These are phyloP conservation scores for Dillenia suffruticosa DNA, from an alignment of 164 flowering plant genomes.

Conservation along the genomic window DNA sequence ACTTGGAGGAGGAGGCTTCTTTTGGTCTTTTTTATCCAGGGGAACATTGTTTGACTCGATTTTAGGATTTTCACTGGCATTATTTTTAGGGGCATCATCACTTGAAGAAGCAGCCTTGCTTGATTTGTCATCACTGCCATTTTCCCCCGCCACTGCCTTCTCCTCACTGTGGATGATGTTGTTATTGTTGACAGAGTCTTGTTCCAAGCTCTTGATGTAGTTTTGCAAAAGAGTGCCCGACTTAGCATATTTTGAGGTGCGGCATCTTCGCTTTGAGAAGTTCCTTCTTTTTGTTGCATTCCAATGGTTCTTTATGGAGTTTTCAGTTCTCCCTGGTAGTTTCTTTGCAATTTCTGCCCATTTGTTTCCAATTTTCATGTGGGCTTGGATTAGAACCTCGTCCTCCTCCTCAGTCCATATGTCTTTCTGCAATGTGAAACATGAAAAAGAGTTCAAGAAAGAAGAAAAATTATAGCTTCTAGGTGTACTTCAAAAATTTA, in stretches of 20 bases:
- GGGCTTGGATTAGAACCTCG: conserved; percentile 47
- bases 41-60: neutral
- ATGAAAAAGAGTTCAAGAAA: neutral
- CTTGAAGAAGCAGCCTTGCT: too few relatives aligned
- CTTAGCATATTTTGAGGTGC: conserved; percentile 42
- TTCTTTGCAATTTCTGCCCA: conserved; percentile 92
- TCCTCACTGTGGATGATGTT: too few relatives aligned
- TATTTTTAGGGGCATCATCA: neutral
- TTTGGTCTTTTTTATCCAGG: too few relatives aligned
- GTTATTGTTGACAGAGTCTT: conserved; percentile 1
- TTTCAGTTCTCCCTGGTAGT: conserved; percentile 80
- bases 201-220: conserved; percentile 67
- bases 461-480: too few relatives aligned
- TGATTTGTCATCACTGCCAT: too few relatives aligned
- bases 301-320: conserved; percentile 91
- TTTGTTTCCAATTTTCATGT: conserved; percentile 70
- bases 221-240: conserved; percentile 54
- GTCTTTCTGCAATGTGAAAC: conserved; percentile 49
- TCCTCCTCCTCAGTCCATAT: conserved; percentile 84
- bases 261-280: conserved; percentile 47
- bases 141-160: too few relatives aligned
- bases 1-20: neutral
- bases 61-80: neutral
- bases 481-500: too few relatives aligned
- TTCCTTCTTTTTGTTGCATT: conserved; percentile 84